Evolutionary conservation across 148 eudicot species (phyloP), one percentile per base, ranked within the genome.

Genomic region (Simmondsia chinensis): DNA sequence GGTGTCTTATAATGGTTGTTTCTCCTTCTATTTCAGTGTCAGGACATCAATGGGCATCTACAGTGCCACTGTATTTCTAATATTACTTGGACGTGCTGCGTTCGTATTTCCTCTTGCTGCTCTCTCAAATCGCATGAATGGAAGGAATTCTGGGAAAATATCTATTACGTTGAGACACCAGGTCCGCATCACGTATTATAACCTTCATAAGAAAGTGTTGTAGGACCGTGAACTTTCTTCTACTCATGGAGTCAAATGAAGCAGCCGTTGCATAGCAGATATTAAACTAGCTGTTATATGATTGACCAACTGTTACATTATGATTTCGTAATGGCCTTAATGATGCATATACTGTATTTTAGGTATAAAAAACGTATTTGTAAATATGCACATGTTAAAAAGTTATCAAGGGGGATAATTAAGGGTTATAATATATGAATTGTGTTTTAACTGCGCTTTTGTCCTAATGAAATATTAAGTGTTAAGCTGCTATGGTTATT

Each of bases 41-140:
- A 39, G 77, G 61, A 71, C 42, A 28, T 71, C 77, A 3, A 27
- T 82, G 52, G 77, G 74, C 13, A 53, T 74, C 26, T 91, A 73
- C 25, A 48, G 71, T 13, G 60, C 65, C 10, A 40, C 66, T 5
- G 56, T 82, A 54, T 42, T 85, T 42, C 77, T 91, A 38, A 65
- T 91, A 57, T 31, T 73, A 32, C 61, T 91, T 25, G 94, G 94
- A 7, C 99, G 99, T 31, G 94, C 94, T 33, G 95, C 86, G 26
- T 91, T 82, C 42, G 94, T 85, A 34, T 91, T 91, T 57, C 95
- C 99, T 32, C 74, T 91, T n/a, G 82, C 99, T 23, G 70, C 69
- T 14, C 23, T 85, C 9, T 82, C 99, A 14, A 91, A 91, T 48
- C 64, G 53, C 54, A 57, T 77, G 79, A 73, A 79, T 38, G 61